Base-by-base conservation (phyloP, 2,329 filamentous ascomycete species). In the Aspergillus novoparasiticus region DNA sequence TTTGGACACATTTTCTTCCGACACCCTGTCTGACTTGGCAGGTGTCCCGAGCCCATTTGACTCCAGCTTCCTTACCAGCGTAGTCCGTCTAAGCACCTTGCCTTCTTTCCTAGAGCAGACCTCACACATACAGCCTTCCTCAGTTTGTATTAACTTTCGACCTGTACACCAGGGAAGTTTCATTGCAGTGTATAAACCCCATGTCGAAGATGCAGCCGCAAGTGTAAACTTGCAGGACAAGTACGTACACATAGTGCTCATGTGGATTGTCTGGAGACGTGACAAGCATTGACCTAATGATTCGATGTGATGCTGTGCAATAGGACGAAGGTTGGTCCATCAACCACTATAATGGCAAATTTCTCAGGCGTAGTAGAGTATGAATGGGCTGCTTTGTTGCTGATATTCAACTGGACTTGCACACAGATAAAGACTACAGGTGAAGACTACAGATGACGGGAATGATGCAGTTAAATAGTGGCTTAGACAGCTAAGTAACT, bases 121-220 rank as follows among this genome's bases (percentile, higher is more conserved):
- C 50, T 60, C 57, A 57, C 71, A 72, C 16, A 66, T 63, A 10
- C 26, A 51, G 10, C 54, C 39, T 12, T 64, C n/a, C 2, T 58
- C 45, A 2, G 63, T 54, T 11, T 58, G 57, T 9, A 65, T 50
- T 55, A 70, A 63, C 41, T 43, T 57, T 19, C 19, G 43, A 6
- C 61, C 64, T 21, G 39, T 50, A 39, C 68, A 70, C 10, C 34
- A 30, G 2, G 16, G 34, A 2, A 50, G 36, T 2, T 53, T 53
- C 23, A 1, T 9, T 28, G 58, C 69, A 71, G 57, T 28, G n/a
- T 4, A 58, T 30, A 10, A 26, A 56, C 19, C 32, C 48, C 21
- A 60, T 62, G 6, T 68, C 69, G 60, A 53, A 68, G 41, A 70
- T 72, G 61, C 68, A 73, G 34, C 69, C 70, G 48, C 72, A 75